Evolutionary conservation across 75 land plant genomes (phyloP), one percentile per base, ranked within the genome.

Genomic region (Gnetum montanum): DNA sequence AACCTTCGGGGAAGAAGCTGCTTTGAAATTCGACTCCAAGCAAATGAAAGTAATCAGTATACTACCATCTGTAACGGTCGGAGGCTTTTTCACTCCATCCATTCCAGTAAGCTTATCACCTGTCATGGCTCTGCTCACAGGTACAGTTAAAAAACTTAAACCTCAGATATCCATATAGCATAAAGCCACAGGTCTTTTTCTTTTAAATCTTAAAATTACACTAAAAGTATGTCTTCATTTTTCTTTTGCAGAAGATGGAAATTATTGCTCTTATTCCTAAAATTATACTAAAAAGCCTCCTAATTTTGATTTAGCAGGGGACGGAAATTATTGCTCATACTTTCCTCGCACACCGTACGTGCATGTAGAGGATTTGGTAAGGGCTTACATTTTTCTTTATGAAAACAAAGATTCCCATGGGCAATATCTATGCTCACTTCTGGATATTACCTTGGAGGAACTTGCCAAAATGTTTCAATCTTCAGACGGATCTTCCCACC

Each of bases 281-380:
- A n/a, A n/a, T n/a, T n/a, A n/a, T n/a, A n/a, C n/a, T n/a, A n/a
- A n/a, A n/a, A n/a, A n/a, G n/a, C n/a, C n/a, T n/a, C n/a, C n/a
- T n/a, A n/a, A n/a, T n/a, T n/a, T n/a, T n/a, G 6, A 15, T 15
- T 43, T 44, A 15, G 23, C 28, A 46, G 54, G 54, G 31, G 54
- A 51, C 8, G 23, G 8, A 18, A 23, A 51, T 19, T 16, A 6
- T 7, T 51, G 8, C 13, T 51, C 54, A 1, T 31, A 51, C 34
- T 15, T 30, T 2, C 54, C 35, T 6, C 54, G 54, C 8, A 0
- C 19, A 13, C 54, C 54, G 18, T 51, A 51, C 20, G 76, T 75
- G 16, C 78, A 75, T 48, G 65, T 65, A 25, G 59, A 75, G 24
- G 78, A 75, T 7, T 75, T 75, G n/a, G 78, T 70, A 35, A 35